A percentile compares a stretch with the other conserved stretches of the same genome.
Conservation (phyloP, 148 eudicot genomes). For the Spergularia bocconei region DNA sequence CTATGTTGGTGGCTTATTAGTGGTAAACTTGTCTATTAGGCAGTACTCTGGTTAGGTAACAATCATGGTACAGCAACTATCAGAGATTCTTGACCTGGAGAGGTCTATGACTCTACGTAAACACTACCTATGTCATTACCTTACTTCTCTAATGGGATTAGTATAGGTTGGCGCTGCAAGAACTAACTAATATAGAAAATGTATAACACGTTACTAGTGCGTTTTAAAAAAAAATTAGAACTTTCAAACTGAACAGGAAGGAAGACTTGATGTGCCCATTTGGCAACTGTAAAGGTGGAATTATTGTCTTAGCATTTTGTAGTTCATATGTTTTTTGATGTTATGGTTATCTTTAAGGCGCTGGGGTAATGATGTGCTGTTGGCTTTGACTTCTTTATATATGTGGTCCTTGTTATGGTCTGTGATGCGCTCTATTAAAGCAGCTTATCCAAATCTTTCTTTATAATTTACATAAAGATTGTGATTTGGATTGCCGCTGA, state of each 20-base stretch:
- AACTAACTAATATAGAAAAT: too few species aligned
- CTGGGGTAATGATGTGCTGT: too few species aligned
- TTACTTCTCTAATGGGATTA: background rate
- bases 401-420: background rate
- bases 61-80: background rate
- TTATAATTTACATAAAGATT: background rate
- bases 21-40: too few species aligned
- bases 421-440: background rate
- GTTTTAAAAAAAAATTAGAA: background rate
- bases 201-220: too few species aligned
- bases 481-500: conserved; percentile 4
- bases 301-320: background rate
- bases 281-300: background rate
- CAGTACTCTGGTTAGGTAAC: background rate
- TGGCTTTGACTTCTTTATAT: background rate
- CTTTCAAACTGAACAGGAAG: background rate
- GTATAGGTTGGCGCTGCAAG: too few species aligned
- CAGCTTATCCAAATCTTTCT: background rate
- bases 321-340: background rate
- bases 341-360: background rate
- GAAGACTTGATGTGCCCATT: background rate
- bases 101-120: background rate
- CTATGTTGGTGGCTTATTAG: too few species aligned
- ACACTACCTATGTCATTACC: background rate
- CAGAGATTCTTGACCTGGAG: background rate